These are phyloP conservation scores for Achaetomium macrosporum DNA, from an alignment of 2,329 filamentous ascomycete genomes.

Conservation along the genomic window DNA sequence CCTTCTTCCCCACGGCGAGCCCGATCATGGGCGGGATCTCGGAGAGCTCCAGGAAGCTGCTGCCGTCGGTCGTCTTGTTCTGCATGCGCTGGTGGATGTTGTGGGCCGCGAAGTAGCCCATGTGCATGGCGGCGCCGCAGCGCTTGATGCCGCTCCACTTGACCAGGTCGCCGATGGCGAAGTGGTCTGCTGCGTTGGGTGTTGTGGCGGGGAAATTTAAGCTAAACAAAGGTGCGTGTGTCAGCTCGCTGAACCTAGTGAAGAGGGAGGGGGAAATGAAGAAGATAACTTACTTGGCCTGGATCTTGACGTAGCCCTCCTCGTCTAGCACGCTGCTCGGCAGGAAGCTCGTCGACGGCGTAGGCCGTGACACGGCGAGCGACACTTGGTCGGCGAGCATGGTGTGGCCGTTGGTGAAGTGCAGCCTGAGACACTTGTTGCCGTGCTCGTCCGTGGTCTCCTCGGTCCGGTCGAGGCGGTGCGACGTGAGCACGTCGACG, in stretches of 20 bases:
- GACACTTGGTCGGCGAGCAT: slow-evolving; percentile 61
- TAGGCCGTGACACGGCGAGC: slow-evolving; percentile 60
- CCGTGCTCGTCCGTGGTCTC: slow-evolving; percentile 42
- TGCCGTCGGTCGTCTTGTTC: slow-evolving; percentile 31
- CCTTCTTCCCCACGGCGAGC: slow-evolving; percentile 64
- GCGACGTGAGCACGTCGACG: slow-evolving; percentile 59
- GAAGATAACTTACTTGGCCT: slow-evolving; percentile 39
- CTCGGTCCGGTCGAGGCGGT: slow-evolving; percentile 47
- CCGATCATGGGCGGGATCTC: slow-evolving; percentile 62
- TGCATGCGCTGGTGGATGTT: slow-evolving; percentile 63
- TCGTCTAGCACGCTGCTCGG: slow-evolving; percentile 52
- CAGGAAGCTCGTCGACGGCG: slow-evolving; percentile 58
- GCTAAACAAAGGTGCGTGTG: slow-evolving; percentile 28
- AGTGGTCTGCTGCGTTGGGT: slow-evolving; percentile 56
- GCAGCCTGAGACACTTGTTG: slow-evolving; percentile 40
- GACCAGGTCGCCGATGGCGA: slow-evolving; percentile 63
- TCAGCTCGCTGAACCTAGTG: too few species aligned
- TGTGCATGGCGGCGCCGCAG: slow-evolving; percentile 68
- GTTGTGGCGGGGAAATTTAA: slow-evolving; percentile 49
- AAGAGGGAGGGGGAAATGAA: background rate
- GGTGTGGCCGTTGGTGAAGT: slow-evolving; percentile 54
- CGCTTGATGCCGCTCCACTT: slow-evolving; percentile 75
- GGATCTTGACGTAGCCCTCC: slow-evolving; percentile 61
- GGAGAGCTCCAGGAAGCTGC: slow-evolving; percentile 45
- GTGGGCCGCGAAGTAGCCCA: slow-evolving; percentile 58